Percentiles rank a stretch among this genome's conserved stretches.
Evolutionary conservation across 495 filamentous ascomycete species (phyloP).

Genomic region (Tuber melanosporum): DNA sequence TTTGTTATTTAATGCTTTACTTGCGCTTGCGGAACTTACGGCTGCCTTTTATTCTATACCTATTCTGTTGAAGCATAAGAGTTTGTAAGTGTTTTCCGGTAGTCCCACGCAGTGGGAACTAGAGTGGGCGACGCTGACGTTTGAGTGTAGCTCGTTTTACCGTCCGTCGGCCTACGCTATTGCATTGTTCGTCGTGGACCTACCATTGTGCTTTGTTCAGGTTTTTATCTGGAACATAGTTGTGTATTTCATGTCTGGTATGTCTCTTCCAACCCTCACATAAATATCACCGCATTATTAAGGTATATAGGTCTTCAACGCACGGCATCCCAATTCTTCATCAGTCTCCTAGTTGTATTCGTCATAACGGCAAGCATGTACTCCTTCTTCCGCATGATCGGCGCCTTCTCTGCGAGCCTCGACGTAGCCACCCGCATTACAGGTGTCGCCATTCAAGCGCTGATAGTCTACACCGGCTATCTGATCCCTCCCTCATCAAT

Average conservation of each 20-base stretch:
- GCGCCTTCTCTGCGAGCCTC: constrained; percentile 56
- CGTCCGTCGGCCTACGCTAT: constrained; percentile 72
- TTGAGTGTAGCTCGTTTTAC: constrained; percentile 56
- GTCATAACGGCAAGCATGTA: constrained; percentile 68
- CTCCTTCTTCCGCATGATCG: constrained; percentile 70
- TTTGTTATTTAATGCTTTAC: constrained; percentile 71
- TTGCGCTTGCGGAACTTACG: constrained; percentile 70
- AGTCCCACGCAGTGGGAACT: neutral
- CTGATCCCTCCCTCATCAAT: constrained; percentile 65
- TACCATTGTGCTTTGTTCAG: constrained; percentile 64
- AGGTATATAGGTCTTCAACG: constrained; percentile 50
- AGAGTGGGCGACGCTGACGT: neutral
- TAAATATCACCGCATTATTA: constrained; percentile 24
- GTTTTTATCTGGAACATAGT: constrained; percentile 66
- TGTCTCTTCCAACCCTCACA: neutral
- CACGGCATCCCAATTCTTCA: constrained; percentile 77
- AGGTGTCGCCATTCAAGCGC: constrained; percentile 56
- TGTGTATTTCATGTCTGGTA: constrained; percentile 65
- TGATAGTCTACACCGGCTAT: constrained; percentile 71
- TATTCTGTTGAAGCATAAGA: constrained; percentile 76
- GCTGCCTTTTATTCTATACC: constrained; percentile 62
- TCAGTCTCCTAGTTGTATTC: constrained; percentile 57
- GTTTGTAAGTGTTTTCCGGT: constrained; percentile 46
- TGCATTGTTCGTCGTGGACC: constrained; percentile 68
- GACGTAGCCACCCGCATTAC: constrained; percentile 61